Conservation (phyloP, 148 eudicot species). For the Spergularia bocconei region DNA sequence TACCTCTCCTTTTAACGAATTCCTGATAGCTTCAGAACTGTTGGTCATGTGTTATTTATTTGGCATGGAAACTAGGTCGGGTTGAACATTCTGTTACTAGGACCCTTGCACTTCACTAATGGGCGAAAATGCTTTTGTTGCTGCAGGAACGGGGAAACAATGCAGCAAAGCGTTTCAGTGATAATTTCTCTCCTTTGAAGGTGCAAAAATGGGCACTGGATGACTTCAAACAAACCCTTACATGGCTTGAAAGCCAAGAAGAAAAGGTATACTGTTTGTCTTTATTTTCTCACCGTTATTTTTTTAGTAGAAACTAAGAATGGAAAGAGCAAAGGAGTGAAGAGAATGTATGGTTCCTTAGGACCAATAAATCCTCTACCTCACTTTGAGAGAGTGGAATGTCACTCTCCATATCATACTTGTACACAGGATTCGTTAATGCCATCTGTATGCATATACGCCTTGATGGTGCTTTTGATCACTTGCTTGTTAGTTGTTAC, state of each 20-base stretch:
- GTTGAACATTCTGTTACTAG: not conserved
- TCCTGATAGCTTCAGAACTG: not conserved
- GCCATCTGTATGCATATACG: too few species aligned
- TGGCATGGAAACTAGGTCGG: constrained; percentile 3
- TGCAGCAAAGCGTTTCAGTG: constrained; percentile 35
- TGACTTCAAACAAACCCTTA: constrained; percentile 62
- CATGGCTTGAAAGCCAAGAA: constrained; percentile 81
- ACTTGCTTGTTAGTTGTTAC: not conserved
- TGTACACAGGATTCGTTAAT: too few species aligned
- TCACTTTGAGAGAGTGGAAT: too few species aligned
- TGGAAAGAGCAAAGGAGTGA: not conserved
- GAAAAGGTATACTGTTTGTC: constrained; percentile 55
- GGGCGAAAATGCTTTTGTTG: not conserved
- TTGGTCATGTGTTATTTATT: constrained; percentile 1
- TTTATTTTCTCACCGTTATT: not conserved
- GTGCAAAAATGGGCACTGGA: constrained; percentile 84
- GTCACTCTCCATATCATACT: too few species aligned
- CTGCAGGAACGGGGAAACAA: constrained; percentile 32
- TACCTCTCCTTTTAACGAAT: not conserved
- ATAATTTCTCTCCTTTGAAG: constrained; percentile 48
- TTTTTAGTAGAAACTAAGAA: not conserved
- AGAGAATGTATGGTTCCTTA: not conserved
- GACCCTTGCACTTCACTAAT: constrained; percentile 8
- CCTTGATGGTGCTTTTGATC: not conserved
- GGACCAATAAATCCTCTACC: not conserved